Evolutionary conservation across 1,284 basidiomycete genomes (phyloP).

Genomic region (Takashimella koratensis): DNA sequence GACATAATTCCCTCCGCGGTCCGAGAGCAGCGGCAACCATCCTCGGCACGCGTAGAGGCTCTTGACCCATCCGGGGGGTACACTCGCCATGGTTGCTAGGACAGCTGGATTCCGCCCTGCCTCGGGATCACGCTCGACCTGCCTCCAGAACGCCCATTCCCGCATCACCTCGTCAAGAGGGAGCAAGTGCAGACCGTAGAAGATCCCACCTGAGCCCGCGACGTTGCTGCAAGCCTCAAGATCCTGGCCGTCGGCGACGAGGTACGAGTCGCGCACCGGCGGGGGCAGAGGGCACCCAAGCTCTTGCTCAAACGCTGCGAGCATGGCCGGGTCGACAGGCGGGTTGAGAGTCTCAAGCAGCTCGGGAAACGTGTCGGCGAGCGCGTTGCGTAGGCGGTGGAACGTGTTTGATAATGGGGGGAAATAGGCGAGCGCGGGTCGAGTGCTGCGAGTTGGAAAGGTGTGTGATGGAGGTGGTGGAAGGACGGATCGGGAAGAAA

Average conservation of each 20-base stretch:
- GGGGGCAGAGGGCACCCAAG: constrained; percentile 75
- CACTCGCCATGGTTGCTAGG: constrained; percentile 74
- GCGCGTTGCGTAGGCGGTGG: constrained; percentile 70
- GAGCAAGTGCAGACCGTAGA: constrained; percentile 77
- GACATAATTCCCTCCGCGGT: constrained; percentile 94
- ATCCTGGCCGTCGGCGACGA: constrained; percentile 79
- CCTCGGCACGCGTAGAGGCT: constrained; percentile 86
- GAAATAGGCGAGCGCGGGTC: constrained; percentile 50
- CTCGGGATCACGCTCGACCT: constrained; percentile 76
- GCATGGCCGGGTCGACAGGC: constrained; percentile 69
- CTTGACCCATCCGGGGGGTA: constrained; percentile 88
- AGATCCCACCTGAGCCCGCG: constrained; percentile 58
- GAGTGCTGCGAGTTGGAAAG: not conserved
- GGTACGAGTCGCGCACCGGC: constrained; percentile 77
- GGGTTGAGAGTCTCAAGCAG: constrained; percentile 86
- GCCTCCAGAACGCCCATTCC: constrained; percentile 91
- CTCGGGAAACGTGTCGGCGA: constrained; percentile 78
- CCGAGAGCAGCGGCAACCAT: constrained; percentile 92
- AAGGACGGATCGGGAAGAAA: not conserved
- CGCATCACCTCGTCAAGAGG: constrained; percentile 85
- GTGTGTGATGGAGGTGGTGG: not conserved
- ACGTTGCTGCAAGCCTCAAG: constrained; percentile 74
- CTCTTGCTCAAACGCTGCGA: constrained; percentile 72
- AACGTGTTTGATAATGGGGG: constrained; percentile 74
- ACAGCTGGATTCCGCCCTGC: constrained; percentile 66